phyloP scores from a whole-genome alignment of 164 flowering plant genomes.

The Vitis cinerea region DNA sequence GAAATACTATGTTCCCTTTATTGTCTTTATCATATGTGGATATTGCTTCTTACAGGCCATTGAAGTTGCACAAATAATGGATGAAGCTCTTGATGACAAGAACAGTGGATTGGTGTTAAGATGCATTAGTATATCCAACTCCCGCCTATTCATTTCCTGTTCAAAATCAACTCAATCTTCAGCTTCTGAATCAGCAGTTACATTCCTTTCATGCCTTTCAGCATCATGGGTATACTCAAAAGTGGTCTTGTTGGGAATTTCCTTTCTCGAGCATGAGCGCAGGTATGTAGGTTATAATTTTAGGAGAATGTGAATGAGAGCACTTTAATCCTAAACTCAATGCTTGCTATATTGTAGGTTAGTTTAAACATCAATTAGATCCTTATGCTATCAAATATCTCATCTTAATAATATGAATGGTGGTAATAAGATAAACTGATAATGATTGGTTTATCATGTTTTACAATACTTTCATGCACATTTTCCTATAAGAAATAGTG shows the following conservation, averaged over 20 bases:
- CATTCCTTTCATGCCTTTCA: constrained; percentile 52
- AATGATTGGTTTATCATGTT: too few relatives aligned
- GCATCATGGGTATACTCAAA: constrained; percentile 83
- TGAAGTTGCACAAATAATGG: constrained; percentile 88
- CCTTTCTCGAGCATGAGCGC: constrained; percentile 71
- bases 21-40: constrained; percentile 9
- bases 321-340: too few relatives aligned
- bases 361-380: too few relatives aligned
- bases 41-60: constrained; percentile 55
- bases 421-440: too few relatives aligned
- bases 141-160: constrained; percentile 33
- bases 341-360: too few relatives aligned
- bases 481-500: too few relatives aligned
- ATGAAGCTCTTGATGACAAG: constrained; percentile 68
- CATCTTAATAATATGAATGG: too few relatives aligned
- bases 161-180: constrained; percentile 19
- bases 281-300: constrained; percentile 39
- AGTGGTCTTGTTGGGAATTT: constrained; percentile 69
- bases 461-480: too few relatives aligned
- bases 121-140: constrained; percentile 68
- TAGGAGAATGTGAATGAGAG: background rate
- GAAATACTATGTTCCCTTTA: background rate
- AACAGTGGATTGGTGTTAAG: constrained; percentile 45
- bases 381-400: too few relatives aligned
- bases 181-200: constrained; percentile 24